Percentiles rank a stretch among this genome's conserved stretches.
Conservation (phyloP, 2,329 filamentous ascomycete genomes). For the Monilinia fructicola region DNA sequence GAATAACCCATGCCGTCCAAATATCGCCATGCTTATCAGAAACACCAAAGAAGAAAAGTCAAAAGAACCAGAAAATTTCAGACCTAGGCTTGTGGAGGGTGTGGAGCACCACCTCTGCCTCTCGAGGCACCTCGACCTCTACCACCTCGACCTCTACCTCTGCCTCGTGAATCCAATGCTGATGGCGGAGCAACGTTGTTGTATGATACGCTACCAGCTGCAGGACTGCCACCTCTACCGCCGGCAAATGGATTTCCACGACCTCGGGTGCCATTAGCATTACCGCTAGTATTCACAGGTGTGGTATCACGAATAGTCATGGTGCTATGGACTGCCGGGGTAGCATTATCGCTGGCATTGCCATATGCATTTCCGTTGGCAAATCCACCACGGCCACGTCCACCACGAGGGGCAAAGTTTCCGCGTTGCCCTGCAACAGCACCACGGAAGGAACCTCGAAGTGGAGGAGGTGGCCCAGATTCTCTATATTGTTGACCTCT, state of each 20-base stretch:
- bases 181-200: slow-evolving; percentile 61
- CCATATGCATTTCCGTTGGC: slow-evolving; percentile 19
- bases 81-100: slow-evolving; percentile 21
- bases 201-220: slow-evolving; percentile 44
- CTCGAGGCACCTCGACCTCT: slow-evolving; percentile 30
- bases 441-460: slow-evolving; percentile 59
- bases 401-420: slow-evolving; percentile 26
- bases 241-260: slow-evolving; percentile 29
- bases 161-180: slow-evolving; percentile 49
- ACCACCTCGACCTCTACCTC: slow-evolving; percentile 41
- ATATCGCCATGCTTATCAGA: slow-evolving; percentile 15
- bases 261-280: slow-evolving; percentile 30
- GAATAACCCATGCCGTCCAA: slow-evolving; percentile 2
- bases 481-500: slow-evolving; percentile 62
- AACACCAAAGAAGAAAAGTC: slow-evolving; percentile 5
- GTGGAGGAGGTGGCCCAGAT: slow-evolving; percentile 53
- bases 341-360: slow-evolving; percentile 31
- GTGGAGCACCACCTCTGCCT: slow-evolving; percentile 31
- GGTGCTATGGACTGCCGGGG: slow-evolving; percentile 34
- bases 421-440: slow-evolving; percentile 42
- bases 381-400: slow-evolving; percentile 41
- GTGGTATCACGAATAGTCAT: slow-evolving; percentile 32
- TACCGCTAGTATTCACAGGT: slow-evolving; percentile 27
- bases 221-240: slow-evolving; percentile 30
- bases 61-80: neutral